These are phyloP conservation scores for Taphrina confusa DNA, from an alignment of 1,139 yeast genomes.

Conservation along the genomic window DNA sequence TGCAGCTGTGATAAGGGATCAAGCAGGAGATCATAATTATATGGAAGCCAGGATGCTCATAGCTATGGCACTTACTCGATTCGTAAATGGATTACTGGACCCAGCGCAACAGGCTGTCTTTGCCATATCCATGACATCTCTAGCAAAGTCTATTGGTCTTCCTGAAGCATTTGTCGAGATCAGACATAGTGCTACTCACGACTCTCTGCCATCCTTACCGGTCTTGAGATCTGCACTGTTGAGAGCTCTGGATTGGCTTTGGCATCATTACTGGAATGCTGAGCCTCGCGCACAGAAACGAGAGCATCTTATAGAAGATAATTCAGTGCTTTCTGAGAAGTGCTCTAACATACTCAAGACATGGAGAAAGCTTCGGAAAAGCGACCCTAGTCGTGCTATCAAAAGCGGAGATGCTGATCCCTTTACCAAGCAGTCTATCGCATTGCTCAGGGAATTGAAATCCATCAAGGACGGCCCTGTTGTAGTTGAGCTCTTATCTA, in stretches of 20 bases:
- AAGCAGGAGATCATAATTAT: conserved; percentile 46
- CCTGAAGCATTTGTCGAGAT: conserved; percentile 87
- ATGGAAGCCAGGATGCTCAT: conserved; percentile 51
- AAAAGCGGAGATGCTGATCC: conserved; percentile 18
- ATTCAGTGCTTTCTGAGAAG: too few species aligned
- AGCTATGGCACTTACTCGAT: conserved; percentile 75
- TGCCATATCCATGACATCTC: conserved; percentile 73
- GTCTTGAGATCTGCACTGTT: conserved; percentile 61
- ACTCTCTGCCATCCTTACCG: conserved; percentile 63
- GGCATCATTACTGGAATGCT: conserved; percentile 68
- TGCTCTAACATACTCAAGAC: conserved; percentile 1
- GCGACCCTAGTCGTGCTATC: conserved; percentile 8
- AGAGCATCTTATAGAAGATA: too few species aligned
- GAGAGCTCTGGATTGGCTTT: conserved; percentile 74
- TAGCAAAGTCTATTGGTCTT: conserved; percentile 68
- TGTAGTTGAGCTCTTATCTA: neutral
- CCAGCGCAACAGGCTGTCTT: conserved; percentile 76
- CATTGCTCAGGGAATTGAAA: conserved; percentile 9
- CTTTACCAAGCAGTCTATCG: conserved; percentile 2
- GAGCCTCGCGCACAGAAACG: conserved; percentile 3
- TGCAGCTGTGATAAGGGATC: conserved; percentile 51
- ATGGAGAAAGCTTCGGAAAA: conserved; percentile 24
- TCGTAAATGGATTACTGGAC: conserved; percentile 89
- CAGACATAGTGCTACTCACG: conserved; percentile 88
- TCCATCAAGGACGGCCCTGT: neutral